These are phyloP conservation scores for Coleophoma eucalyptorum DNA, from an alignment of 2,329 filamentous ascomycete genomes.

Conservation along the genomic window DNA sequence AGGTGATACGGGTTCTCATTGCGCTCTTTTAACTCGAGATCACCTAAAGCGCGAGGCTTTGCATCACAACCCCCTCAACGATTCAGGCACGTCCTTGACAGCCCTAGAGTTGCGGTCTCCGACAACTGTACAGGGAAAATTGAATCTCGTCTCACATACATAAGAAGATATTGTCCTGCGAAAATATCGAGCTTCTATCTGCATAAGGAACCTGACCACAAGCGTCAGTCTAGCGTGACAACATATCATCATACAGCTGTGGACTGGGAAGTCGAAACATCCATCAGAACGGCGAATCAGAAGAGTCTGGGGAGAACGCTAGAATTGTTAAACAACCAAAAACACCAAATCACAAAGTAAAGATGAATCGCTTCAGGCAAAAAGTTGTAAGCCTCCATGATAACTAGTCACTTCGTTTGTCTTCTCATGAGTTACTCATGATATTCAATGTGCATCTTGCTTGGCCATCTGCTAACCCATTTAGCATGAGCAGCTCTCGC, in stretches of 20 bases:
- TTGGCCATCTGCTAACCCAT: slow-evolving; percentile 38
- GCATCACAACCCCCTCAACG: too few relatives aligned
- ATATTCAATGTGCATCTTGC: slow-evolving; percentile 3
- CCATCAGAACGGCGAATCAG: background rate
- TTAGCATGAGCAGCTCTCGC: slow-evolving; percentile 80
- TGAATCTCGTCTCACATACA: too few relatives aligned
- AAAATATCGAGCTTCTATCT: background rate
- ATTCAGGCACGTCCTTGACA: too few relatives aligned
- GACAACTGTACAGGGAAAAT: too few relatives aligned
- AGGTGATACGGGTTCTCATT: too few relatives aligned
- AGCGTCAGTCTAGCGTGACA: background rate
- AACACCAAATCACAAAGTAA: slow-evolving; percentile 34
- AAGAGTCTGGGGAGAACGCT: background rate
- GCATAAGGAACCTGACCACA: background rate
- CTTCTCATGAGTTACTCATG: background rate
- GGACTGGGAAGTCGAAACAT: background rate
- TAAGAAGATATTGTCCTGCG: background rate
- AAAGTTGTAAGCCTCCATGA: slow-evolving; percentile 72
- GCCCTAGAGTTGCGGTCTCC: too few relatives aligned
- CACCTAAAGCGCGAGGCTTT: too few relatives aligned
- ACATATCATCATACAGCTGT: background rate
- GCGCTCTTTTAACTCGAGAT: too few relatives aligned
- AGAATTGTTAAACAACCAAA: background rate
- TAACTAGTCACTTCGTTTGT: slow-evolving; percentile 7
- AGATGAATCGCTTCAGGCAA: slow-evolving; percentile 97